A percentile compares a stretch with the other conserved stretches of the same genome.
phyloP scores from a whole-genome alignment of 129 eudicot genomes.

The Glebionis coronaria region DNA sequence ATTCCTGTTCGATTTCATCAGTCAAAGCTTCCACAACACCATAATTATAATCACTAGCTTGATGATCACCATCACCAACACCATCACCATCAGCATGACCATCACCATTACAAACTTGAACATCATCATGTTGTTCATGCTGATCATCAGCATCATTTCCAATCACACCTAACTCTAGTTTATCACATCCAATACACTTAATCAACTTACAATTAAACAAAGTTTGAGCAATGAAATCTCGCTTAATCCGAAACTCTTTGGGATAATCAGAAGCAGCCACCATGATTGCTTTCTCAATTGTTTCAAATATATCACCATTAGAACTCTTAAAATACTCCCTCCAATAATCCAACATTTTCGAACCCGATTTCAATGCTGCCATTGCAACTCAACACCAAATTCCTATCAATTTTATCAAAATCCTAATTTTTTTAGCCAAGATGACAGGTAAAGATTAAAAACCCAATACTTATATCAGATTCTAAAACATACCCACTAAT shows the following conservation, averaged over 20 bases:
- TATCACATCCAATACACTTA: slow-evolving; percentile 63
- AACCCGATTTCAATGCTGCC: slow-evolving; percentile 38
- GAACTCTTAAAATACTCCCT: slow-evolving; percentile 61
- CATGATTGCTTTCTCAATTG: slow-evolving; percentile 66
- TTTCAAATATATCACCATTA: slow-evolving; percentile 66
- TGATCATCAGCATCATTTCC: slow-evolving; percentile 31
- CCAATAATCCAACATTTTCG: slow-evolving; percentile 56
- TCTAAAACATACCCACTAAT: slow-evolving; percentile 11
- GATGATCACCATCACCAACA: slow-evolving; percentile 30
- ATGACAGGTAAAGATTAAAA: too few species aligned
- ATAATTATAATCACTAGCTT: slow-evolving; percentile 41
- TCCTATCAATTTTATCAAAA: neutral
- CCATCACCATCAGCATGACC: too few species aligned
- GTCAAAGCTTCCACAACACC: slow-evolving; percentile 84
- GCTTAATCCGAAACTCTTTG: slow-evolving; percentile 52
- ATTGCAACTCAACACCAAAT: slow-evolving; percentile 29
- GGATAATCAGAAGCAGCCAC: slow-evolving; percentile 92
- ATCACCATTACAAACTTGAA: slow-evolving; percentile 21
- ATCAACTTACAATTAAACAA: slow-evolving; percentile 57
- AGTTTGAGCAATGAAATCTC: slow-evolving; percentile 73
- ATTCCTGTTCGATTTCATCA: slow-evolving; percentile 75
- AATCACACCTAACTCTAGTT: slow-evolving; percentile 45
- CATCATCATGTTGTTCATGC: slow-evolving; percentile 29
- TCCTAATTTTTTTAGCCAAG: too few species aligned
- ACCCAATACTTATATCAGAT: neutral